Conservation (phyloP, 2,329 filamentous ascomycete species). For the Botrytis paeoniae region DNA sequence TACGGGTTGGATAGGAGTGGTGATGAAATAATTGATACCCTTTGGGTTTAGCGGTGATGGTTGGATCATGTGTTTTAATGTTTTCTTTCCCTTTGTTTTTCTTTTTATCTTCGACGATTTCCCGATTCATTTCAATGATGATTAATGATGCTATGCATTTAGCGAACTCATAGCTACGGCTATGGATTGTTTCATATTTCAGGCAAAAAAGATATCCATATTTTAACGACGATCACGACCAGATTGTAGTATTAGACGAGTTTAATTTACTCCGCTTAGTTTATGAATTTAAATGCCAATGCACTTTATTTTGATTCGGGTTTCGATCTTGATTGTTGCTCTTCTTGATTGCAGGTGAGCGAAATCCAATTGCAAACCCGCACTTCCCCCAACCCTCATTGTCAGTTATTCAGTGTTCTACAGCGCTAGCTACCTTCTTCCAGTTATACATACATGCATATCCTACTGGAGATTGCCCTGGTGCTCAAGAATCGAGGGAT, state of each 20-base stretch:
- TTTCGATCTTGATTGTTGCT: neutral
- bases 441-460: neutral
- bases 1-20: neutral
- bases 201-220: constrained; percentile 14
- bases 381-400: neutral
- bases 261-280: constrained; percentile 7
- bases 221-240: constrained; percentile 17
- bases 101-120: neutral
- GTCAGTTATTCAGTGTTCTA: neutral
- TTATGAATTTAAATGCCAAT: constrained; percentile 7
- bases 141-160: constrained; percentile 12
- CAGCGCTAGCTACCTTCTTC: neutral
- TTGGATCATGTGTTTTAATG: constrained; percentile 8
- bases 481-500: neutral
- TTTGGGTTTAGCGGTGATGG: constrained; percentile 8
- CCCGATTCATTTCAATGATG: constrained; percentile 9
- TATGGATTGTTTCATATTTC: neutral
- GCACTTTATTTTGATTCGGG: neutral
- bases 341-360: neutral
- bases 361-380: neutral
- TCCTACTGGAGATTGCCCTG: neutral
- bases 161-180: neutral
- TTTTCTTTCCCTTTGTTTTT: neutral
- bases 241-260: constrained; percentile 11
- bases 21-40: constrained; percentile 5